Evolutionary conservation across 2,329 filamentous ascomycete genomes (phyloP).

Genomic region (Blumeria graminis): DNA sequence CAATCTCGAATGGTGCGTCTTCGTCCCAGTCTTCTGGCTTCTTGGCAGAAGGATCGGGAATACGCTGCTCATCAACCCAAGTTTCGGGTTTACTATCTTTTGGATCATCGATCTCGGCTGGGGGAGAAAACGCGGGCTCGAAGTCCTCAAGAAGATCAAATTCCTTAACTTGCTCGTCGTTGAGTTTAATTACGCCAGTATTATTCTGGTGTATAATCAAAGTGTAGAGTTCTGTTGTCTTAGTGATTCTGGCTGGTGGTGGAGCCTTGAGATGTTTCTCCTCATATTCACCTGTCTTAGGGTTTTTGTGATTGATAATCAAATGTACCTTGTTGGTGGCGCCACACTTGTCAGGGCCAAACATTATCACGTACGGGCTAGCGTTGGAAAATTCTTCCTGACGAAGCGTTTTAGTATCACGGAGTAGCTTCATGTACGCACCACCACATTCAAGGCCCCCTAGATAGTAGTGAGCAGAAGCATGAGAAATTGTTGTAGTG

Average conservation of each 20-base stretch:
- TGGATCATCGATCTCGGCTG: slow-evolving; percentile 80
- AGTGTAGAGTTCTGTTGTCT: slow-evolving; percentile 87
- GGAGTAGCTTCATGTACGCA: slow-evolving; percentile 96
- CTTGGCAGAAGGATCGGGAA: slow-evolving; percentile 71
- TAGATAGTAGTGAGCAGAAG: slow-evolving; percentile 20
- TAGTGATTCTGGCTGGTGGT: slow-evolving; percentile 67
- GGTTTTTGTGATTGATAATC: slow-evolving; percentile 99
- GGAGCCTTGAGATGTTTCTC: slow-evolving; percentile 90
- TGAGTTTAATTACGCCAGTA: slow-evolving; percentile 77
- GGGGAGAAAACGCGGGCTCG: slow-evolving; percentile 74
- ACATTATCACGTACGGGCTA: slow-evolving; percentile 98
- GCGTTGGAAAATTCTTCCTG: slow-evolving; percentile 94
- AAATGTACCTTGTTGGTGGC: slow-evolving; percentile 96
- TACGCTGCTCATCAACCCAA: slow-evolving; percentile 88
- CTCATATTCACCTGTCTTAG: slow-evolving; percentile 97
- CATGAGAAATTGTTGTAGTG: neutral
- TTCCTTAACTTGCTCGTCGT: slow-evolving; percentile 69
- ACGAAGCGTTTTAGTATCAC: slow-evolving; percentile 92
- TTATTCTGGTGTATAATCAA: slow-evolving; percentile 92
- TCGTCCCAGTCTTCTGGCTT: slow-evolving; percentile 99
- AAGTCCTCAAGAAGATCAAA: slow-evolving; percentile 91
- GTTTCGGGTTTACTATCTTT: slow-evolving; percentile 84
- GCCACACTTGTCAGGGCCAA: slow-evolving; percentile 97
- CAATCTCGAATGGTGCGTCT: slow-evolving; percentile 87
- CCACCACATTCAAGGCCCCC: slow-evolving; percentile 93